Conservation (phyloP, 352 stramenopile genomes). For the Phytophthora chlamydospora region DNA sequence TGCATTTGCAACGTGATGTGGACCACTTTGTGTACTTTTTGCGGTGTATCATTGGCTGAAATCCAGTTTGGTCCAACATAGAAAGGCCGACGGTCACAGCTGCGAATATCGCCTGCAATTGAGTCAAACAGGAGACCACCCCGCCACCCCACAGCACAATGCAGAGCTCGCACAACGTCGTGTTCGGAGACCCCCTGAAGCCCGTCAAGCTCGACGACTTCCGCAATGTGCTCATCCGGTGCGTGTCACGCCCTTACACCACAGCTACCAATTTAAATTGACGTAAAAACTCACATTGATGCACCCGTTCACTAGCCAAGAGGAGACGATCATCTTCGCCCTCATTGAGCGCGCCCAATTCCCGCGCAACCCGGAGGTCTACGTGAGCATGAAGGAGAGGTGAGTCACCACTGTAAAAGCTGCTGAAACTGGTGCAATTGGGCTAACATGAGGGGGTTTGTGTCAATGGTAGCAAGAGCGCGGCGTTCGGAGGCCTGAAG, state of each 20-base stretch:
- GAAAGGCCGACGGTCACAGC: too few species aligned
- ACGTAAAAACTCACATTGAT: background rate
- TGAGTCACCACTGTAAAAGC: constrained; percentile 19
- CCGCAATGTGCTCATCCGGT: constrained; percentile 89
- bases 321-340: constrained; percentile 99
- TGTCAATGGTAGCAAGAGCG: constrained; percentile 50
- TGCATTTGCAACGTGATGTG: too few species aligned
- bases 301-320: constrained; percentile 55
- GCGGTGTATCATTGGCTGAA: too few species aligned
- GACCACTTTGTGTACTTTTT: too few species aligned
- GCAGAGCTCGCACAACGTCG: constrained; percentile 66
- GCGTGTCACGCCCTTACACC: background rate
- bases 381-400: constrained; percentile 89
- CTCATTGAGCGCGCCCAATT: constrained; percentile 99
- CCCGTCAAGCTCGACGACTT: constrained; percentile 88
- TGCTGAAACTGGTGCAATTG: constrained; percentile 4
- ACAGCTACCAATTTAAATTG: background rate
- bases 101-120: too few species aligned
- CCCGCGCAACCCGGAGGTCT: constrained; percentile 94
- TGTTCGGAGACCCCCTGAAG: constrained; percentile 71
- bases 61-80: too few species aligned
- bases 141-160: constrained; percentile 23
- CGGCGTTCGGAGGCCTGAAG: constrained; percentile 78
- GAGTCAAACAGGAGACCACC: background rate
- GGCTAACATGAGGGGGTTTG: background rate